A percentile compares a stretch with the other conserved stretches of the same genome.
Evolutionary conservation across 352 stramenopile genomes (phyloP).

Genomic region (Phytophthora sp.): DNA sequence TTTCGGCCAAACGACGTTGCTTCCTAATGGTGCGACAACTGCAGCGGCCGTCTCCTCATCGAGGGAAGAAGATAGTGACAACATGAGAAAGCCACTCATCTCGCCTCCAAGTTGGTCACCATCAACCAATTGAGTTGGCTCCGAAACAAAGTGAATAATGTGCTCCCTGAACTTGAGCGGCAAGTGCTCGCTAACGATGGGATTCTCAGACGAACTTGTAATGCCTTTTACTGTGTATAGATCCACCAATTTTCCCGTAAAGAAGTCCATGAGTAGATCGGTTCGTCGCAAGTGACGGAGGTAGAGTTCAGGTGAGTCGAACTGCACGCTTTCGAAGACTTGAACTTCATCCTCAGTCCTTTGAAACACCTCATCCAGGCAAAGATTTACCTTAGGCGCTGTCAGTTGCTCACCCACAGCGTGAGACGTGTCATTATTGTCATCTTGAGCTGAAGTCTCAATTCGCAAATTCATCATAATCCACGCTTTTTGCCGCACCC

Average conservation of each 20-base stretch:
- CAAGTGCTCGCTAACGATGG: background rate
- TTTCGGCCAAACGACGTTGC: conserved; percentile 5
- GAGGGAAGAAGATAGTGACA: conserved; percentile 52
- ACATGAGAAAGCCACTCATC: conserved; percentile 82
- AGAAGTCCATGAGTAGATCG: conserved; percentile 54
- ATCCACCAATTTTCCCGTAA: conserved; percentile 41
- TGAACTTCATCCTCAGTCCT: conserved; percentile 36
- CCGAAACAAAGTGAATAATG: conserved; percentile 59
- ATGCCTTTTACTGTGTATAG: conserved; percentile 3
- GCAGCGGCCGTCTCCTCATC: conserved; percentile 54
- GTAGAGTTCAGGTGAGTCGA: conserved; percentile 44
- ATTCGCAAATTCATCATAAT: conserved; percentile 44
- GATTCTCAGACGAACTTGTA: background rate
- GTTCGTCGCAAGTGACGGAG: conserved; percentile 54
- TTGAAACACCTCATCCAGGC: conserved; percentile 43
- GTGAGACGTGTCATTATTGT: background rate
- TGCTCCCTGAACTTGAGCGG: conserved; percentile 10
- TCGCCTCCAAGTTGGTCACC: conserved; percentile 43
- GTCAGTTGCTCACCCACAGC: conserved; percentile 22
- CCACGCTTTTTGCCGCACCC: conserved; percentile 66
- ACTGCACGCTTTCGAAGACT: conserved; percentile 53
- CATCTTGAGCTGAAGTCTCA: background rate
- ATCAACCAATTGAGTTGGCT: conserved; percentile 52
- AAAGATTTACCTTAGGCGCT: conserved; percentile 38
- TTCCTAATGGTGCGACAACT: conserved; percentile 30